Conservation (phyloP, 2,329 filamentous ascomycete genomes). For the Fusarium pseudocircinatum region DNA sequence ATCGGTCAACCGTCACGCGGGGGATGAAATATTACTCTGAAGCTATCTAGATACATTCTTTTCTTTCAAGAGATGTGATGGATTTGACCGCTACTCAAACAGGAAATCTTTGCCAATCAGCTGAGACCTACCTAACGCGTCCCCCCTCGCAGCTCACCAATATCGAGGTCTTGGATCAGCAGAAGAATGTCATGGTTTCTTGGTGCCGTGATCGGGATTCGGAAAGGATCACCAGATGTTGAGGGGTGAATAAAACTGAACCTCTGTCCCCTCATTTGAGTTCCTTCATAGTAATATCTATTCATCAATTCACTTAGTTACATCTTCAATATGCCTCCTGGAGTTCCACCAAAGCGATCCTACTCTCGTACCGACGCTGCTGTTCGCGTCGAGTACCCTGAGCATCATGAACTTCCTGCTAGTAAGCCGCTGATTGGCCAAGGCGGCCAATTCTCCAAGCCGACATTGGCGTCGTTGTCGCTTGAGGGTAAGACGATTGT, state of each 20-base stretch:
- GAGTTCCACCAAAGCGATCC: slow-evolving; percentile 28
- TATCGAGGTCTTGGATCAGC: not conserved
- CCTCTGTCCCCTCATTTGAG: not conserved
- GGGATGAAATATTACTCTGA: slow-evolving; percentile 5
- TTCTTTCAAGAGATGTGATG: not conserved
- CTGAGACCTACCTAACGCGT: not conserved
- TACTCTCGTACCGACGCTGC: slow-evolving; percentile 83
- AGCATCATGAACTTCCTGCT: slow-evolving; percentile 75
- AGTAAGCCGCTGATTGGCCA: slow-evolving; percentile 77
- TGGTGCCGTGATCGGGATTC: not conserved
- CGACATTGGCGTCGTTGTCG: slow-evolving; percentile 85
- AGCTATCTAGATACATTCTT: rapidly evolving
- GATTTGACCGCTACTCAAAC: not conserved
- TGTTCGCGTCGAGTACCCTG: slow-evolving; percentile 81
- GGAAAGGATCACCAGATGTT: not conserved
- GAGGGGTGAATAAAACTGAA: slow-evolving; percentile 1
- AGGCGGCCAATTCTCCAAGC: slow-evolving; percentile 82
- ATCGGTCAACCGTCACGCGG: not conserved
- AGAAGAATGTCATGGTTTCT: not conserved
- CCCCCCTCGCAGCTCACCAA: not conserved
- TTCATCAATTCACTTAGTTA: not conserved
- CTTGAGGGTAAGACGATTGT: slow-evolving; percentile 84
- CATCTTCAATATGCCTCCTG: slow-evolving; percentile 15
- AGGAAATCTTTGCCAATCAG: not conserved
- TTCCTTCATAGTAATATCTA: not conserved